Base-by-base conservation (phyloP, 192 early-diverging fungal species). In the Coemansia sp. region DNA sequence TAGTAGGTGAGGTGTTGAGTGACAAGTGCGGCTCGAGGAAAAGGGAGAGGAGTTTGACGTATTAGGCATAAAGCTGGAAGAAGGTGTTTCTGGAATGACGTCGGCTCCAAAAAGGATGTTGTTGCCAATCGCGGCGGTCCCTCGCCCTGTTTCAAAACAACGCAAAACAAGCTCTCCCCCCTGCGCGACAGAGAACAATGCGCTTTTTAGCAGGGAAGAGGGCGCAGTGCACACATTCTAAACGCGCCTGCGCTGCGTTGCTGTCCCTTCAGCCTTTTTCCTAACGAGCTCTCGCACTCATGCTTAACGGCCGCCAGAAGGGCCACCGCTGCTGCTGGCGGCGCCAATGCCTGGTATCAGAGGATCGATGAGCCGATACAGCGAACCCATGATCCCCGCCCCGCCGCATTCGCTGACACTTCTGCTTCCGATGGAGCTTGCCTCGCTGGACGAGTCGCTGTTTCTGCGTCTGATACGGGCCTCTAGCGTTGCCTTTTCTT, bases 301-400 rank as follows among this genome's bases (percentile, higher is more conserved):
- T n/a, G 10, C 25, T 33, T 34, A 34, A 31, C 55, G 28, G 18
- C 55, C 31, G 55, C 55, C 55, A n/a, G 30, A 33, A 37, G 42
- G 58, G 52, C 46, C 37, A 56, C 66, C 58, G 49, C 56, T 62
- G 61, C 65, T 58, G 48, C n/a, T 45, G 20, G 66, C 55, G 16
- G 58, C 28, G 20, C 52, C 70, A 33, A 72, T 49, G 34, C 45
- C 71, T 7, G 71, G 71, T n/a, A 79, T 64, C 18, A 72, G 67
- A 21, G 75, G 70, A 42, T 72, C 69, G 26, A 78, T 79, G 37
- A 79, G 64, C 60, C 71, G 77, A 40, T 74, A 71, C 34, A 79
- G 60, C 51, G 77, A 79, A 43, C 63, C 68, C 49, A 79, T 74
- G 42, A 79, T 58, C 18, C 71, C 55, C 9, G 68, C 61, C 25